Evolutionary conservation across 192 early-diverging fungal species (phyloP), one percentile per base, ranked within the genome.

Genomic region (Rhizoclosmatium globosum): DNA sequence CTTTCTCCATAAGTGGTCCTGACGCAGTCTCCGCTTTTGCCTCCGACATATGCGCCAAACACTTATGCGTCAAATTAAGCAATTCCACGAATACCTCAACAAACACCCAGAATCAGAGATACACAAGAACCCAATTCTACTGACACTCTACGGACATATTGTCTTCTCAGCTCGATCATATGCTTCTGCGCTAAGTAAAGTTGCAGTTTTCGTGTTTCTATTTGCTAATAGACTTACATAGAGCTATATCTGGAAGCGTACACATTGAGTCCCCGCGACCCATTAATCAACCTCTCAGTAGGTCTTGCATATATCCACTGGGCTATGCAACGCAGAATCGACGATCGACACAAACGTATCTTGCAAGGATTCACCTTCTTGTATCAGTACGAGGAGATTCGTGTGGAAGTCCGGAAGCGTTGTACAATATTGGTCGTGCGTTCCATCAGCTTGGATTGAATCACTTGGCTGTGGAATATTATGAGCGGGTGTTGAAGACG

Each of bases 341-440:
- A 90, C 46, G 91, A 93, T 78, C 84, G 95, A 65, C 94, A 94
- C 66, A 56, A 89, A 64, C 89, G 92, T 50, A 81, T 95, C 60
- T 71, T 89, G 3, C 76, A 85, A 64, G 91, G 87, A 11, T 90
- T 94, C 73, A 85, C 89, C 48, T 93, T 93, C 74, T 47, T 94
- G 39, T 84, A 83, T 68, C 84, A 89, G 45, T 94, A 94, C 77
- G 79, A 81, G 53, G 85, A 91, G 61, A 61, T 91, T 31, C 77
- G 77, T 42, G 80, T 13, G 66, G 70, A 2, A 83, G 73, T 47
- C 85, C 86, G 71, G 95, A 96, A 74, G 88, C 91, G 45, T 86
- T 89, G 23, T 99, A 94, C 78, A 99, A 99, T 79, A 75, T 94
- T 57, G 98, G 88, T 0, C 85, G 97, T n/a, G 91, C 92, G 1